Evolutionary conservation across 192 early-diverging fungal species (phyloP).

Genomic region (Dissophora globulifera): DNA sequence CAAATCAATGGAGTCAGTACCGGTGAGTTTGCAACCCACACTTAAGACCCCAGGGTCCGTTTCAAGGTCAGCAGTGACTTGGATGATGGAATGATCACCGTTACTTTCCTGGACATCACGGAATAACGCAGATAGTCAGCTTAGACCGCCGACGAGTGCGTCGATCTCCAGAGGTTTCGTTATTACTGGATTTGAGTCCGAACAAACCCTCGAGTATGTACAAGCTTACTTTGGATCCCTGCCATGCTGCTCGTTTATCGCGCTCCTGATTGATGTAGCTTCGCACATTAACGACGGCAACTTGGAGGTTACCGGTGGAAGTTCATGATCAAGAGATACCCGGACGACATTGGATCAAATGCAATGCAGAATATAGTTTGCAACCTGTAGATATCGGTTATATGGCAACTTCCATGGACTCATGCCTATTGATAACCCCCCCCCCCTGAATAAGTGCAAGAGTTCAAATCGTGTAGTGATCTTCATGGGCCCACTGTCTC

Average conservation of each 20-base stretch:
- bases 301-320: constrained; percentile 21
- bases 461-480: no score
- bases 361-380: constrained; percentile 15
- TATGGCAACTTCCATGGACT: constrained; percentile 9
- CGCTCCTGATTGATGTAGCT: constrained; percentile 16
- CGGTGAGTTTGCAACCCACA: no score
- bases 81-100: background rate
- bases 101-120: background rate
- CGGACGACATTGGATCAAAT: constrained; percentile 2
- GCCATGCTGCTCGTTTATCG: constrained; percentile 25
- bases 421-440: constrained; percentile 13
- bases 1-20: no score
- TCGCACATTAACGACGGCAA: constrained; percentile 28
- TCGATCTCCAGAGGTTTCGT: constrained; percentile 13
- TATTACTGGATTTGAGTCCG: constrained; percentile 20
- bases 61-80: no score
- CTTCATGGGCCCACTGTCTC: no score
- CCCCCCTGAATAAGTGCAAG: background rate
- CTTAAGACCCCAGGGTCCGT: no score
- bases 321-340: constrained; percentile 18
- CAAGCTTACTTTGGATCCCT: constrained; percentile 25
- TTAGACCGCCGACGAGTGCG: constrained; percentile 14
- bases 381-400: constrained; percentile 18
- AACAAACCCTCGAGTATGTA: constrained; percentile 24
- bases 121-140: constrained; percentile 31